Evolutionary conservation across 2,329 filamentous ascomycete species (phyloP), one percentile per base, ranked within the genome.

Genomic region (Thermoascus crustaceus): DNA sequence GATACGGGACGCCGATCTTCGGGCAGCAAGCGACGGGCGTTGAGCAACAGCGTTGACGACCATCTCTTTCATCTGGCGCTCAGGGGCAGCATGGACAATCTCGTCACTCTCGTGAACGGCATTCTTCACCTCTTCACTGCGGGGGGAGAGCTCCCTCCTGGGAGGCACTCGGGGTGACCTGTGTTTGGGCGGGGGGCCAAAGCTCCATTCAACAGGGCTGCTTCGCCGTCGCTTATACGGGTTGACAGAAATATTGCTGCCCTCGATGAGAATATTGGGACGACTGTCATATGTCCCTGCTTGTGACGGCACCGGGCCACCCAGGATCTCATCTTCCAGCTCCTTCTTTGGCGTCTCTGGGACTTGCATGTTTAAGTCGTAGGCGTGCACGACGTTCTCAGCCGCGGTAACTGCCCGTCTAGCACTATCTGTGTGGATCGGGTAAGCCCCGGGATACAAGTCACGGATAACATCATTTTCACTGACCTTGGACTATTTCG

Each of bases 321-420:
- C 49, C 11, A 58, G 46, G 13, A 54, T 49, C 4, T 63, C 58
- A 26, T 54, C 54, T 6, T 64, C 60, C 10, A 52, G 38, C 16
- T 60, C 64, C 22, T 64, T 62, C 29, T 66, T 57, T 5, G 73
- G 75, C 8, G 72, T 76, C 43, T 80, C 76, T n/a, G 80, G 80
- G 26, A 85, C 71, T 47, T 80, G 75, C 77, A 84, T 81, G 50
- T 84, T 80, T 58, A 84, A 73, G 50, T 84, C 80, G 47, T 83
- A 83, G 8, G 80, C 80, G 56, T 84, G 78, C 7, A 85, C 80
- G 11, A 85, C 79, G 46, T 85, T 85, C 54, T 85, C 80, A 5
- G 80, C 80, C 13, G 80, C 80, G 56, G 84, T 80, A 3, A 85
- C 77, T 2, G 80, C 80, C 40, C 80, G 69, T 50, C 78, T 72